A percentile compares a stretch with the other conserved stretches of the same genome.
phyloP scores from a whole-genome alignment of 257 asterid genomes.

The Nicotiana tomentosiformis region DNA sequence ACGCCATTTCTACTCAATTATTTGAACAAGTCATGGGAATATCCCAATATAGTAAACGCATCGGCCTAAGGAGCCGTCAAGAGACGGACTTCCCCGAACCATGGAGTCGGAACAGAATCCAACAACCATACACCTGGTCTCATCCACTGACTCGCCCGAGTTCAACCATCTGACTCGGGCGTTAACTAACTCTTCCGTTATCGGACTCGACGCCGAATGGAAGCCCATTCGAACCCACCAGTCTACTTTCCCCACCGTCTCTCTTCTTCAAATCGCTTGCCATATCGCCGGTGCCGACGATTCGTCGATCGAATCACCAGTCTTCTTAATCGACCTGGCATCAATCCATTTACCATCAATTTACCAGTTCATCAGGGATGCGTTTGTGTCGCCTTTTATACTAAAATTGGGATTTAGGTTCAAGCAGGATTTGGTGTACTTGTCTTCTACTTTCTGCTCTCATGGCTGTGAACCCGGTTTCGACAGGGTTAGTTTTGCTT shows the following conservation, averaged over 20 bases:
- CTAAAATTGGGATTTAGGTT: constrained; percentile 79
- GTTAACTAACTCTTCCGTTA: constrained; percentile 52
- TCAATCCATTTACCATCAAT: constrained; percentile 43
- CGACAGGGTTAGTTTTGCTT: constrained; percentile 41
- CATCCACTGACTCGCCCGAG: constrained; percentile 60
- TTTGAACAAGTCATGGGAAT: too few relatives aligned
- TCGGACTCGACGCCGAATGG: constrained; percentile 97
- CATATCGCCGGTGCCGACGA: constrained; percentile 19
- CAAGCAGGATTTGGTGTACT: constrained; percentile 81
- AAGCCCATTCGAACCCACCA: constrained; percentile 56
- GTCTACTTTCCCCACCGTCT: constrained; percentile 65
- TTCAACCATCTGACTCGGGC: constrained; percentile 48
- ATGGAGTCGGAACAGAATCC: constrained; percentile 35
- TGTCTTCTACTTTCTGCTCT: constrained; percentile 70
- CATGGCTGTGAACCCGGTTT: constrained; percentile 70
- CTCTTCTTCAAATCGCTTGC: constrained; percentile 95
- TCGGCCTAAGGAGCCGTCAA: too few relatives aligned
- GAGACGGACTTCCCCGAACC: neutral
- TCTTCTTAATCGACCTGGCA: constrained; percentile 72
- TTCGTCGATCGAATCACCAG: constrained; percentile 31
- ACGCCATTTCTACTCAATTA: too few relatives aligned
- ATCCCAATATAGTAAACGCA: too few relatives aligned
- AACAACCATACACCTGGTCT: constrained; percentile 37
- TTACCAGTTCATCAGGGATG: constrained; percentile 45
- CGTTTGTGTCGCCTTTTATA: constrained; percentile 41